Evolutionary conservation across 148 eudicot genomes (phyloP), one percentile per base, ranked within the genome.

Genomic region (Mesembryanthemum crystallinum): DNA sequence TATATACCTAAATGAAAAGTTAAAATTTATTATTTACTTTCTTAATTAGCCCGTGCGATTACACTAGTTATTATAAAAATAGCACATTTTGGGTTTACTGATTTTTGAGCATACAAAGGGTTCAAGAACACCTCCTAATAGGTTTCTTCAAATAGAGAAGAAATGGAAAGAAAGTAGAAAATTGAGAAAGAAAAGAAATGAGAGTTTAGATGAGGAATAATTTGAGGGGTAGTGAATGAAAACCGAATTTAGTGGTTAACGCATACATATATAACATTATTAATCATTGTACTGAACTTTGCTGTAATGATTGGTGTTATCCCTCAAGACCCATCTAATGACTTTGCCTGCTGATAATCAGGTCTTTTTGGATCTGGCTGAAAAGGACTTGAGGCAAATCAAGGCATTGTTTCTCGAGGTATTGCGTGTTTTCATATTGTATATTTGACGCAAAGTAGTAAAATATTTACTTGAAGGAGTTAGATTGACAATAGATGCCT

Each of bases 341-440:
- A 27, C 61, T 51, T 69, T 61, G 23, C 33, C 61, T 67, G 52
- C 57, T 80, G 78, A 59, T 82, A 74, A 28, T 51, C 79, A 94
- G 98, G 96, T 92, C 69, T 95, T 90, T 90, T 79, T 95, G 84
- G 97, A 92, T 75, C 71, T 92, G 83, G 85, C 86, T 67, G 98
- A 92, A 73, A 85, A 87, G 85, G 97, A 95, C 67, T 80, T 95
- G 91, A 87, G 83, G 78, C 89, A 89, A 80, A 85, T 92, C 60
- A 95, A 89, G 82, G 85, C 94, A 60, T 82, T 95, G 72, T 95
- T 92, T 74, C 94, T 82, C 30, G 98, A 95, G 98, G 98, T 93
- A 78, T 85, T 82, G 28, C 64, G n/a, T 77, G 20, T 60, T 78
- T 73, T 72, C 42, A 69, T 55, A 35, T 25, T 69, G 58, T 58